Percentiles rank a stretch among this genome's conserved stretches.
These are phyloP conservation scores for Plantago coronopus DNA, from an alignment of 305 asterid species.

Conservation along the genomic window DNA sequence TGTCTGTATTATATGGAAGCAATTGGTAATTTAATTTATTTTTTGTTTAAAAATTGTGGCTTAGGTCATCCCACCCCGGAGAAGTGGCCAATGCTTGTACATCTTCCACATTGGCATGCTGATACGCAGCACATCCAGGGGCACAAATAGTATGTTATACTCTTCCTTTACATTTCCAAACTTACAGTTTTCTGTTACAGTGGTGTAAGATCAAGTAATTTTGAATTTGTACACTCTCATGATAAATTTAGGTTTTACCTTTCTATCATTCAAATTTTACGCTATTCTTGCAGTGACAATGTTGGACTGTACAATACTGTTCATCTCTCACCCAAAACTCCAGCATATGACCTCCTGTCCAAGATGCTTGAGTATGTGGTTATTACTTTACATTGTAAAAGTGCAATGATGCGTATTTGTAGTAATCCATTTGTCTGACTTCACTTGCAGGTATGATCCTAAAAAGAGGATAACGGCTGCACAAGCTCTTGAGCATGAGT, in stretches of 20 bases:
- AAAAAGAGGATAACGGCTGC: conserved; percentile 81
- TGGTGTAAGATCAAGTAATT: not conserved
- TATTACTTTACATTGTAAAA: conserved; percentile 9
- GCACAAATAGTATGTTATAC: conserved; percentile 73
- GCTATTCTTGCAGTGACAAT: conserved; percentile 63
- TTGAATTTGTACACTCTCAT: conserved; percentile 13
- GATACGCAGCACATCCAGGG: conserved; percentile 84
- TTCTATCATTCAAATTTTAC: conserved; percentile 18
- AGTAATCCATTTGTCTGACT: conserved; percentile 12
- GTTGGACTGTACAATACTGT: conserved; percentile 82
- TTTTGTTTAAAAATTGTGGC: conserved; percentile 18
- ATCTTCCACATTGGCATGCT: conserved; percentile 96
- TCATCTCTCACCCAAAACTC: conserved; percentile 77
- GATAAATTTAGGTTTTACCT: conserved; percentile 6
- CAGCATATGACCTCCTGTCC: conserved; percentile 91
- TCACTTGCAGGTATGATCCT: conserved; percentile 87
- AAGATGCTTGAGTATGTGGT: conserved; percentile 94
- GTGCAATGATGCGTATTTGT: not conserved
- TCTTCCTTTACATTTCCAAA: conserved; percentile 14
- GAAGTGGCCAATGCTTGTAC: conserved; percentile 85
- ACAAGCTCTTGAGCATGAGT: conserved; percentile 98
- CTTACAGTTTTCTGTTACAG: conserved; percentile 9
- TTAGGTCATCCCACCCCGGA: conserved; percentile 96
- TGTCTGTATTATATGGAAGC: conserved; percentile 18
- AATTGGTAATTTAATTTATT: conserved; percentile 20